Percentiles rank a stretch among this genome's conserved stretches.
Evolutionary conservation across 2,329 filamentous ascomycete species (phyloP).

Genomic region (Apiospora marii): DNA sequence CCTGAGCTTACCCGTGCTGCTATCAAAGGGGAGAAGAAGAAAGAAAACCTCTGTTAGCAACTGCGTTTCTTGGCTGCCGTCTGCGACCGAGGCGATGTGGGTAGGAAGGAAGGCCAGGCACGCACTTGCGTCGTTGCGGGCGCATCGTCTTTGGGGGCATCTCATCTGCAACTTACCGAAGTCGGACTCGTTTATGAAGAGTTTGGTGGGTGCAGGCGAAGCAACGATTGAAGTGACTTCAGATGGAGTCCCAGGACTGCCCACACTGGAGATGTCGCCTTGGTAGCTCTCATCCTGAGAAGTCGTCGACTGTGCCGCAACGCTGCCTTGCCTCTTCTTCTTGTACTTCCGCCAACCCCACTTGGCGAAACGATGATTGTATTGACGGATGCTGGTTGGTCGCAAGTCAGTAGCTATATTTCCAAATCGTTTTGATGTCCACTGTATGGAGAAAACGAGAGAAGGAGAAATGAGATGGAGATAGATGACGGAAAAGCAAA

Average conservation of each 20-base stretch:
- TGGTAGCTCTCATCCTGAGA: constrained; percentile 9
- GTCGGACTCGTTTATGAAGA: constrained; percentile 1
- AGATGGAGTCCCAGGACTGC: background rate
- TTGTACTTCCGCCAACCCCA: constrained; percentile 23
- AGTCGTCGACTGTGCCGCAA: background rate
- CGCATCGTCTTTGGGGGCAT: background rate
- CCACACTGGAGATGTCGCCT: background rate
- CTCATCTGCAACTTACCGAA: background rate
- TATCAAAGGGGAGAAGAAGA: background rate
- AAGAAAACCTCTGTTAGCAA: background rate
- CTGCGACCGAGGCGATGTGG: background rate
- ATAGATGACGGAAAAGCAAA: background rate
- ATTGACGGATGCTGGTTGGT: constrained; percentile 5
- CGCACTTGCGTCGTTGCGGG: background rate
- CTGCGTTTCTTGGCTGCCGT: background rate
- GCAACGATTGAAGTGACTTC: constrained; percentile 1
- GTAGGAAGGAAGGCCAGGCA: background rate
- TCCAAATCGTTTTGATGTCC: background rate
- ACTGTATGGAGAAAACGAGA: background rate
- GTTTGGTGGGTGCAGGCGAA: background rate
- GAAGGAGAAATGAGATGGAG: background rate
- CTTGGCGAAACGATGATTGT: constrained; percentile 17
- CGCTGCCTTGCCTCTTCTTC: constrained; percentile 16
- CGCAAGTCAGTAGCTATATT: background rate
- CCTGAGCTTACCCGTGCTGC: background rate